Percentiles rank a stretch among this genome's conserved stretches.
phyloP scores from a whole-genome alignment of 805 yeast genomes.

The Hanseniaspora singularis region DNA sequence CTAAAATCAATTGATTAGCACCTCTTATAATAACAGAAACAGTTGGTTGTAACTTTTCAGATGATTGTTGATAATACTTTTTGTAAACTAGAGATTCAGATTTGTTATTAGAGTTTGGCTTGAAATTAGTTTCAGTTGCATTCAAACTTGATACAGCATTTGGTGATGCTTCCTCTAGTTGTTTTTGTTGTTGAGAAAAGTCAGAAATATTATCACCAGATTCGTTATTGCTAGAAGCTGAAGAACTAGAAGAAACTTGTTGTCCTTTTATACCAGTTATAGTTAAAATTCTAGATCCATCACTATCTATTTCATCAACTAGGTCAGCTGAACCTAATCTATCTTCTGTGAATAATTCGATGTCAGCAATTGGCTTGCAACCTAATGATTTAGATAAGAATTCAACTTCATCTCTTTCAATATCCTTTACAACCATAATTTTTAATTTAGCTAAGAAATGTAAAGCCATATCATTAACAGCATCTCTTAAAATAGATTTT shows the following conservation, averaged over 20 bases:
- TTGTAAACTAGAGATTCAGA: slow-evolving; percentile 14
- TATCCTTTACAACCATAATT: slow-evolving; percentile 87
- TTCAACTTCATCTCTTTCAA: slow-evolving; percentile 92
- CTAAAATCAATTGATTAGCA: slow-evolving; percentile 78
- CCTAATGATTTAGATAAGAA: slow-evolving; percentile 73
- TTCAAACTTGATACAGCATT: too few species aligned
- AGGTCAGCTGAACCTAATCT: slow-evolving; percentile 85
- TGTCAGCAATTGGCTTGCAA: slow-evolving; percentile 91
- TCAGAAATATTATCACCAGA: too few species aligned
- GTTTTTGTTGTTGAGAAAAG: too few species aligned
- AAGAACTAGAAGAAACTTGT: slow-evolving; percentile 27
- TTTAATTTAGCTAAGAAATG: slow-evolving; percentile 89
- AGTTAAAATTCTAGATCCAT: slow-evolving; percentile 81
- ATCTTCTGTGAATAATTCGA: slow-evolving; percentile 86
- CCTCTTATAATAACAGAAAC: slow-evolving; percentile 91
- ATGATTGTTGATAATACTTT: slow-evolving; percentile 20
- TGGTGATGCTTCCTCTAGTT: too few species aligned
- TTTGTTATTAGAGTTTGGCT: too few species aligned
- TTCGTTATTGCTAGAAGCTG: background rate
- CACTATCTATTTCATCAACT: slow-evolving; percentile 79
- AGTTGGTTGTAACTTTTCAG: slow-evolving; percentile 32
- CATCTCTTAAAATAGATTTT: slow-evolving; percentile 87
- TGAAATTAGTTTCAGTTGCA: too few species aligned
- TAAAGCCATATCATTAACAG: slow-evolving; percentile 85
- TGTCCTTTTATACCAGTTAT: slow-evolving; percentile 53